Base-by-base conservation (phyloP, 495 filamentous ascomycete genomes). In the Aspergillus cristatus region DNA sequence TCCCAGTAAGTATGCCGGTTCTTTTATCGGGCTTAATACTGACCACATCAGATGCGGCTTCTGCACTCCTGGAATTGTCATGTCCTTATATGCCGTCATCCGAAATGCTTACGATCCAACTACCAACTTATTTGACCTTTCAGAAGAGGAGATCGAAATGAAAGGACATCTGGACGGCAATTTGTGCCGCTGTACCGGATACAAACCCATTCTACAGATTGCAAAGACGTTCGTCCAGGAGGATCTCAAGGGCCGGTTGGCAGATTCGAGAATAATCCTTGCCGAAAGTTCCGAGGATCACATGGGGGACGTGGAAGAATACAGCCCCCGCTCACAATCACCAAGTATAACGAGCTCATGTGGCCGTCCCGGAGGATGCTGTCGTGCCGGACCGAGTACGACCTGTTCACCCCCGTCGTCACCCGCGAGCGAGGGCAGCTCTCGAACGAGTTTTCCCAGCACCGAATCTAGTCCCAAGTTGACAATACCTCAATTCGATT, bases 41-140 rank as follows among this genome's bases (percentile, higher is more conserved):
- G 76, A 71, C 58, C 75, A 74, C 5, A 74, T 70, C 41, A 76
- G 80, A 38, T 82, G 79, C 53, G 78, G 81, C 6, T 98, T 98
- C 54, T 98, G 91, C 53, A 97, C 91, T 5, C 91, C 90, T 3
- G 91, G 91, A 7, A 98, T 98, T 57, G 89, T 96, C 36, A 97
- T 98, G 91, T 75, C 76, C 14, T 46, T 64, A 3, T 62, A 61
- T 42, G 53, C 89, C 12, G 71, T 94, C 36, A 66, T 93, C 33
- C 71, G 82, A 41, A 94, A 89, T 53, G 76, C 81, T 51, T 62
- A 68, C 16, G 70, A 56, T 37, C 84, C 79, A 31, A 51, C 22
- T 39, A 44, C 30, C 40, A 45, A 7, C 33, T 8, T 16, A n/a
- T 51, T 51, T 35, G 10, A 47, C 28, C 48, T 46, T 13, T 77